phyloP scores from a whole-genome alignment of 768 basidiomycete species.

The Sarcomyxa edulis region DNA sequence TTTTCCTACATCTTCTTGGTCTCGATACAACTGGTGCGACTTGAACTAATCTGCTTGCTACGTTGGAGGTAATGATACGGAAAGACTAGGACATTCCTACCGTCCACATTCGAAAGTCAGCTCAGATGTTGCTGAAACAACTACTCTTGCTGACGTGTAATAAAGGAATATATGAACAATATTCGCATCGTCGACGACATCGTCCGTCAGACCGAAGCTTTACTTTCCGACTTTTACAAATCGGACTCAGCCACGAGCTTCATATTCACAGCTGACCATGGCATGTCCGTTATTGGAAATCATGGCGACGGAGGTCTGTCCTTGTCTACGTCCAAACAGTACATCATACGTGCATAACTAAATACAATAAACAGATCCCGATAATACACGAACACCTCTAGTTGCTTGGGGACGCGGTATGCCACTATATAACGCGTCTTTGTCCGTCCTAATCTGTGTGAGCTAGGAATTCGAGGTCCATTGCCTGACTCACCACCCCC shows the following conservation, averaged over 20 bases:
- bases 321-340: background rate
- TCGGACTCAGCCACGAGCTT: slow-evolving; percentile 70
- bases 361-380: slow-evolving; percentile 55
- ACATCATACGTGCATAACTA: slow-evolving; percentile 6
- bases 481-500: slow-evolving; percentile 42
- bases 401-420: slow-evolving; percentile 79
- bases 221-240: slow-evolving; percentile 58
- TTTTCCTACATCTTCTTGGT: slow-evolving; percentile 82
- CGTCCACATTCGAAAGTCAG: slow-evolving; percentile 70
- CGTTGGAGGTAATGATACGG: too few species aligned
- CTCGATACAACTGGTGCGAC: slow-evolving; percentile 83
- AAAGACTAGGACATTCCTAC: slow-evolving; percentile 86
- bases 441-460: too few species aligned
- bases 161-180: slow-evolving; percentile 81
- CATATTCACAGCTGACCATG: slow-evolving; percentile 86
- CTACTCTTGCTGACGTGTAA: background rate
- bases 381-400: slow-evolving; percentile 82
- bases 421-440: too few species aligned
- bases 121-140: background rate
- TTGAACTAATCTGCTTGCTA: too few species aligned
- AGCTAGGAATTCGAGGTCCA: slow-evolving; percentile 65
- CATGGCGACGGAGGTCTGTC: slow-evolving; percentile 79
- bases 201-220: slow-evolving; percentile 57
- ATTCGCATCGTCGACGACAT: slow-evolving; percentile 76
- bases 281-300: slow-evolving; percentile 85